phyloP scores from a whole-genome alignment of 2,329 filamentous ascomycete species.

The Ophiostoma himal-ulmi region DNA sequence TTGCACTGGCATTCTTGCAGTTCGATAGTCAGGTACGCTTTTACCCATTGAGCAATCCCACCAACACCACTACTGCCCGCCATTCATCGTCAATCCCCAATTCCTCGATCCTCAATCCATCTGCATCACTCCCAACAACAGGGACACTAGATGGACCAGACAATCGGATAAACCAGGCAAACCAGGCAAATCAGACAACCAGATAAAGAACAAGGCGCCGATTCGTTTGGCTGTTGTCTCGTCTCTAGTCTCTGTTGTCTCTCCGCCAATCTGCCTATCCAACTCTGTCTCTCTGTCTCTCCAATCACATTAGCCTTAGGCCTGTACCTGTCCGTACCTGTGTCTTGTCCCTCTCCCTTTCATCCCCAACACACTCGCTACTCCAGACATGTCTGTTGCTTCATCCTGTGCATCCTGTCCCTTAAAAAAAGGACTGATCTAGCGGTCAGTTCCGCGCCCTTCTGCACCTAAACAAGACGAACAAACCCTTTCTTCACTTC shows the following conservation, averaged over 20 bases:
- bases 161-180: not conserved
- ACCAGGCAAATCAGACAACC: not conserved
- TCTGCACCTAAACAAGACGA: not conserved
- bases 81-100: not conserved
- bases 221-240: not conserved
- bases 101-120: not conserved
- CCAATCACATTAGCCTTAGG: conserved; percentile 5
- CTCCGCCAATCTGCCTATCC: conserved; percentile 3
- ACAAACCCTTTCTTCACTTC: conserved; percentile 6
- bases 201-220: not conserved
- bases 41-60: not conserved
- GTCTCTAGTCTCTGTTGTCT: not conserved
- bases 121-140: not conserved
- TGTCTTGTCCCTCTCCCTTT: not conserved
- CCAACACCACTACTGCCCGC: not conserved
- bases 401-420: not conserved
- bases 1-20: not conserved
- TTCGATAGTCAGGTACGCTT: conserved; percentile 14
- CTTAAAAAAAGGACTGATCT: conserved; percentile 8
- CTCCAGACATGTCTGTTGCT: not conserved
- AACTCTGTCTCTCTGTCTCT: not conserved
- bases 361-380: not conserved
- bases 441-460: not conserved
- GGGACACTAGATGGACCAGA: no score
- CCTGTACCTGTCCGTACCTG: not conserved